These are phyloP conservation scores for Hygrophorus pudorinus DNA, from an alignment of 768 basidiomycete genomes.

Conservation along the genomic window DNA sequence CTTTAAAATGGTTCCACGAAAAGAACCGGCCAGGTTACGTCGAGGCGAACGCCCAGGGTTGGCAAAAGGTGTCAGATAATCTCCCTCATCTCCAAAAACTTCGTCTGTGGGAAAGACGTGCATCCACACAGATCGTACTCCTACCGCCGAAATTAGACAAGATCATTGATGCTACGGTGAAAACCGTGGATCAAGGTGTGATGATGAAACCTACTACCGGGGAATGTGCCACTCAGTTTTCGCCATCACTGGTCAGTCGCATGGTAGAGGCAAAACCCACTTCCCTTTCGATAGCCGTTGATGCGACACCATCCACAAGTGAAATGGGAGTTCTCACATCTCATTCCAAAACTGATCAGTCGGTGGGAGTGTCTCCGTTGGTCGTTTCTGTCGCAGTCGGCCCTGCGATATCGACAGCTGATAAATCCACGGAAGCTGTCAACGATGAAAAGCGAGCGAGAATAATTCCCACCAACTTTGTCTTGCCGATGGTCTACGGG, in stretches of 20 bases:
- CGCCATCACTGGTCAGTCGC: conserved; percentile 23
- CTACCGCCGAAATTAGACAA: conserved; percentile 31
- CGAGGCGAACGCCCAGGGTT: conserved; percentile 55
- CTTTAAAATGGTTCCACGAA: conserved; percentile 69
- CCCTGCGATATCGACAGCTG: conserved; percentile 22
- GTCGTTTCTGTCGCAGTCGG: conserved; percentile 36
- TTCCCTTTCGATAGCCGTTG: conserved; percentile 19
- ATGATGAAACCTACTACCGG: conserved; percentile 21
- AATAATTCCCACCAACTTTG: conserved; percentile 19
- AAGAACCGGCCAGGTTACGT: conserved; percentile 63
- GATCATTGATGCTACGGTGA: conserved; percentile 34
- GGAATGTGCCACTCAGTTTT: conserved; percentile 25
- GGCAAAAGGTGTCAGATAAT: conserved; percentile 60
- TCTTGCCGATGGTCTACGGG: conserved; percentile 29
- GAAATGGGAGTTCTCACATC: conserved; percentile 15
- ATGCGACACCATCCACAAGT: conserved; percentile 16
- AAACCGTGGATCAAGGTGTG: conserved; percentile 22
- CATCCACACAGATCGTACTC: conserved; percentile 9
- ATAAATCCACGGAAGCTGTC: conserved; percentile 24
- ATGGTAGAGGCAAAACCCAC: conserved; percentile 25
- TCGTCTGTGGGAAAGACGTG: conserved; percentile 48
- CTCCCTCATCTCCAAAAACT: conserved; percentile 66
- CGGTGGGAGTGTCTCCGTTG: conserved; percentile 46
- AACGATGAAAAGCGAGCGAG: conserved; percentile 9
- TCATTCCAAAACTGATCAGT: conserved; percentile 25